Conservation (phyloP, 306 rosid species). For the Erythrophleum fordii region DNA sequence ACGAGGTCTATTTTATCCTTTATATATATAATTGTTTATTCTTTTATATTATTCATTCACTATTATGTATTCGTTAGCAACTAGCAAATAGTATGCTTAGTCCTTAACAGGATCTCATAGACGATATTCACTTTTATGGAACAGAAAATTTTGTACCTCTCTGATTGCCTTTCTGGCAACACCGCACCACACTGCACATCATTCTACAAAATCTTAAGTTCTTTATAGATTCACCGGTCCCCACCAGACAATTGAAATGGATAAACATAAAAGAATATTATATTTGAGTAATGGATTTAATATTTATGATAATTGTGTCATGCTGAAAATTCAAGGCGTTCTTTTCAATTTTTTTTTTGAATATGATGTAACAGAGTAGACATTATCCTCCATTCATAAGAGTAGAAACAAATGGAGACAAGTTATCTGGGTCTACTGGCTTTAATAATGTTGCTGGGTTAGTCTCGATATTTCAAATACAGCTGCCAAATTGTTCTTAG, state of each 20-base stretch:
- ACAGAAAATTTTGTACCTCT: neutral
- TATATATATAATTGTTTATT: neutral
- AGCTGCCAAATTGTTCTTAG: neutral
- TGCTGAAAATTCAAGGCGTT: neutral
- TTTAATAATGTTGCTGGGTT: slow-evolving; percentile 87
- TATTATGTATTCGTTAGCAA: neutral
- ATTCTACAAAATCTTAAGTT: neutral
- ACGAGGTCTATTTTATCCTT: slow-evolving; percentile 63
- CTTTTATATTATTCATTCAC: slow-evolving; percentile 1
- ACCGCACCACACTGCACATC: neutral
- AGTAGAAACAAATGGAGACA: slow-evolving; percentile 80
- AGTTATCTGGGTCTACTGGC: slow-evolving; percentile 81
- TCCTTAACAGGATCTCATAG: neutral
- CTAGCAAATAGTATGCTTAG: neutral
- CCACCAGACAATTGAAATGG: neutral
- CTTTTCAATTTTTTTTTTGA: neutral
- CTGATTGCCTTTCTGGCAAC: neutral
- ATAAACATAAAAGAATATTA: no score
- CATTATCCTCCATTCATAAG: slow-evolving; percentile 72
- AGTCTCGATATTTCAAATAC: slow-evolving; percentile 32
- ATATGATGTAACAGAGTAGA: slow-evolving; percentile 78
- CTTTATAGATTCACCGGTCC: neutral
- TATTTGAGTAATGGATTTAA: neutral
- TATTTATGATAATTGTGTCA: neutral
- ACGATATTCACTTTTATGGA: neutral